Conservation (phyloP, 2,329 filamentous ascomycete species). For the Magnaporthiopsis incrustans region DNA sequence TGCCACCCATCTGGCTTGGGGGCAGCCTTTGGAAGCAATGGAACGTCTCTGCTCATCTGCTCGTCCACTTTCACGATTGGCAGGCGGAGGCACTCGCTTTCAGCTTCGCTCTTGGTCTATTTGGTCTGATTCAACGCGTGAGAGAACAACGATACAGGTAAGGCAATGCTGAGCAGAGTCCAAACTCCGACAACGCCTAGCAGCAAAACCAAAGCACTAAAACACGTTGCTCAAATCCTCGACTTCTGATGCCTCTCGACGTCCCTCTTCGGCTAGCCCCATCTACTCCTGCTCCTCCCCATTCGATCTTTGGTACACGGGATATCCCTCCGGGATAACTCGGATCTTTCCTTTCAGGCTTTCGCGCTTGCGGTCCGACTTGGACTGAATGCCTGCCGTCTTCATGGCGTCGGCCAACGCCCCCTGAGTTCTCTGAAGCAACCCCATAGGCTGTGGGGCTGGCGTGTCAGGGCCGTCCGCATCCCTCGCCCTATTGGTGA, state of each 20-base stretch:
- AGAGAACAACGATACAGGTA: no score
- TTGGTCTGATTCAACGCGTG: no score
- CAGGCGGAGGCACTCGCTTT: no score
- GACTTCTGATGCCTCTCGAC: no score
- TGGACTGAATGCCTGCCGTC: neutral
- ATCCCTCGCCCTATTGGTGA: conserved; percentile 3
- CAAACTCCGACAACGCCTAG: neutral
- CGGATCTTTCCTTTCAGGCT: conserved; percentile 2
- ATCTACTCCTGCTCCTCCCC: neutral
- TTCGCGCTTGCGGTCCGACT: conserved; percentile 4
- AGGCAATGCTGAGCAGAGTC: neutral
- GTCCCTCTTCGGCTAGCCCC: neutral
- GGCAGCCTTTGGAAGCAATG: no score
- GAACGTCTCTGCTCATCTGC: no score
- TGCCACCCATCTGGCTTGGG: no score
- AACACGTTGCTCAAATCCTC: no score
- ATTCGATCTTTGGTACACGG: neutral
- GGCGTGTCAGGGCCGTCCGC: conserved; percentile 8
- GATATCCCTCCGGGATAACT: conserved; percentile 1
- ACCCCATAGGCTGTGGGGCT: neutral
- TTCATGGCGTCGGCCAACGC: conserved; percentile 2
- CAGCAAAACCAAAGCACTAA: no score
- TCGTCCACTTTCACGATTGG: no score
- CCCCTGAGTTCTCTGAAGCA: conserved; percentile 7
- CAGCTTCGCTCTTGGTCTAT: no score